Evolutionary conservation across 2,329 filamentous ascomycete species (phyloP), one percentile per base, ranked within the genome.

Genomic region (Whalleya microplaca): DNA sequence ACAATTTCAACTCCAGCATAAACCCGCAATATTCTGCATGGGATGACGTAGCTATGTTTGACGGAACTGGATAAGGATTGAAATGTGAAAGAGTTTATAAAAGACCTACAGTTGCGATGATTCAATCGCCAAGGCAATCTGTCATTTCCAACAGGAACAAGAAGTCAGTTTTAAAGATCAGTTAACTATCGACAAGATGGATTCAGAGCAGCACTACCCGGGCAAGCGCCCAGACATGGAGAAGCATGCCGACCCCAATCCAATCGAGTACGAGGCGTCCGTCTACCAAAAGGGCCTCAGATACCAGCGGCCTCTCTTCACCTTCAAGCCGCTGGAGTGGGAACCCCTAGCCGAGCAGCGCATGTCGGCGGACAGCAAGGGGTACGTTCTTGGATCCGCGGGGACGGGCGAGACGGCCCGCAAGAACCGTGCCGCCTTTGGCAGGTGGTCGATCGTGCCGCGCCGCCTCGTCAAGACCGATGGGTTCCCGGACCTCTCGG

Each of bases 281-380:
- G 56, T 68, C 3, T 68, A 66, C 45, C 54, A 63, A 41, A 61
- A 61, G 29, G 65, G 65, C 0, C 54, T 69, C 5, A 53, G 53
- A 27, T 66, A 68, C 55, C 51, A 63, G 45, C 59, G 64, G n/a
- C 67, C 64, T 2, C 62, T 63, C 9, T 66, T 69, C 48, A 67
- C 64, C 7, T 69, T 67, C 55, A 65, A 68, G 50, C 50, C 67
- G 18, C 53, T 65, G 4, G 64, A 67, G 12, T 69, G 67, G 67
- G 66, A 67, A 48, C 21, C 18, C 0, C 54, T 67, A 1, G 67
- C 67, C n/a, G 51, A 58, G 16, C 56, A 64, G 50, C 62, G 62
- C 41, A 64, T 69, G 64, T 67, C 66, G 18, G 64, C 64, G 16
- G 65, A 66, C 41, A 52, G 61, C 20, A 51, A 55, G 51, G 66